A percentile compares a stretch with the other conserved stretches of the same genome.
Evolutionary conservation across 73 alveolate species (phyloP).

Genomic region (Stentor coeruleus): DNA sequence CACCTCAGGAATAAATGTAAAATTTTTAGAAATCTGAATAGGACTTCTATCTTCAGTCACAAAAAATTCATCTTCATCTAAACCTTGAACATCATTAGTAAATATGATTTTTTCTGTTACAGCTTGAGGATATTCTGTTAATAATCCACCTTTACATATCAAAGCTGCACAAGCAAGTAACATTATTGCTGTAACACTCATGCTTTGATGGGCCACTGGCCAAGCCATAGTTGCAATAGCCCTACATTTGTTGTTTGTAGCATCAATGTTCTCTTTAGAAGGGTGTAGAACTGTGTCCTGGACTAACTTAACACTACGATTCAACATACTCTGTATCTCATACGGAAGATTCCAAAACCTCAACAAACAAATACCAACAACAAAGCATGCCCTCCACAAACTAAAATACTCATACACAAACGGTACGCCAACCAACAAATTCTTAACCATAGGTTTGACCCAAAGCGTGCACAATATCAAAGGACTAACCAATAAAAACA

Average conservation of each 20-base stretch:
- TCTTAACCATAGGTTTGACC: background rate
- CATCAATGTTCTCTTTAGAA: background rate
- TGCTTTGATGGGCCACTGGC: background rate
- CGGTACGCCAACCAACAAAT: background rate
- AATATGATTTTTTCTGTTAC: background rate
- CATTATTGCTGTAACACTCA: background rate
- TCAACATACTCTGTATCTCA: background rate
- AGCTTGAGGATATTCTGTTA: background rate
- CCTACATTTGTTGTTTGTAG: background rate
- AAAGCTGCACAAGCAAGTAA: background rate
- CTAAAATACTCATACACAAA: background rate
- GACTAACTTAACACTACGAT: background rate
- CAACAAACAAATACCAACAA: background rate
- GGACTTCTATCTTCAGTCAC: background rate
- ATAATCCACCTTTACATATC: background rate
- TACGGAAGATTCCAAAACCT: background rate
- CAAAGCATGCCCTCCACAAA: background rate
- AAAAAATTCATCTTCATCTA: background rate
- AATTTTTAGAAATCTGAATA: background rate
- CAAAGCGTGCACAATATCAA: background rate
- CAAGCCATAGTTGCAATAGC: slow-evolving; percentile 6
- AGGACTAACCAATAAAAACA: background rate
- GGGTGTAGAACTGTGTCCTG: background rate
- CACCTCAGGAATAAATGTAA: background rate
- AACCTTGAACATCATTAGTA: background rate